Evolutionary conservation across 768 basidiomycete genomes (phyloP).

Genomic region (Myochromella boudieri): DNA sequence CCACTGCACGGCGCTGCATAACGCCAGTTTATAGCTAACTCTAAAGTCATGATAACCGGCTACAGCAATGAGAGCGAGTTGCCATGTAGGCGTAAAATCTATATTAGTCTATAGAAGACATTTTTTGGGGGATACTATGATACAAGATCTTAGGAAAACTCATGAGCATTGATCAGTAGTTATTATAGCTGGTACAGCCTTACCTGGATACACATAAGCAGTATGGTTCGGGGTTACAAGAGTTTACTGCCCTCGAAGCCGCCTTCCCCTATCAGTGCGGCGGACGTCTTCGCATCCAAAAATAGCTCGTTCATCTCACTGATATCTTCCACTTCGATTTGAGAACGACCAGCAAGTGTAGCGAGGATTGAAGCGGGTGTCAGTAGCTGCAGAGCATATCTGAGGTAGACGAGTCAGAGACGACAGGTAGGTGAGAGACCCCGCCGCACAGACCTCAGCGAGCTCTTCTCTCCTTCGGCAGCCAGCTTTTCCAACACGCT

Average conservation of each 20-base stretch:
- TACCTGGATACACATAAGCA: no score
- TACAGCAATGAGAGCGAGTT: no score
- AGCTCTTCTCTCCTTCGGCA: slow-evolving; percentile 77
- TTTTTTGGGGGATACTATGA: no score
- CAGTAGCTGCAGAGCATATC: slow-evolving; percentile 89
- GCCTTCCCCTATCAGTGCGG: slow-evolving; percentile 48
- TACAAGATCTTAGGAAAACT: no score
- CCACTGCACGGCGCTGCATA: no score
- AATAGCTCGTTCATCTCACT: slow-evolving; percentile 94
- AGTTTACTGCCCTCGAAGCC: slow-evolving; percentile 30
- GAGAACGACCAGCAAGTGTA: slow-evolving; percentile 67
- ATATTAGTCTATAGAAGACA: no score
- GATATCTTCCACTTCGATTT: slow-evolving; percentile 88
- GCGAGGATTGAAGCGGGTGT: slow-evolving; percentile 91
- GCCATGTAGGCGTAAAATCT: no score
- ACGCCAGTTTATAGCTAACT: no score
- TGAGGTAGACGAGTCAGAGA: slow-evolving; percentile 28
- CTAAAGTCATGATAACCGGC: no score
- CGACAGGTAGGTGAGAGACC: background rate
- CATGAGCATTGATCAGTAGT: no score
- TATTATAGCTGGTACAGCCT: no score
- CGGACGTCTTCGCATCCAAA: slow-evolving; percentile 87
- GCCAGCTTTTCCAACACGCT: slow-evolving; percentile 83
- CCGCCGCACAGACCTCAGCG: slow-evolving; percentile 55
- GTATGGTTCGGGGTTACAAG: no score